Percentiles rank a stretch among this genome's conserved stretches.
These are phyloP conservation scores for Raddia distichophylla DNA, from an alignment of 176 grass and related monocot species.

Conservation along the genomic window DNA sequence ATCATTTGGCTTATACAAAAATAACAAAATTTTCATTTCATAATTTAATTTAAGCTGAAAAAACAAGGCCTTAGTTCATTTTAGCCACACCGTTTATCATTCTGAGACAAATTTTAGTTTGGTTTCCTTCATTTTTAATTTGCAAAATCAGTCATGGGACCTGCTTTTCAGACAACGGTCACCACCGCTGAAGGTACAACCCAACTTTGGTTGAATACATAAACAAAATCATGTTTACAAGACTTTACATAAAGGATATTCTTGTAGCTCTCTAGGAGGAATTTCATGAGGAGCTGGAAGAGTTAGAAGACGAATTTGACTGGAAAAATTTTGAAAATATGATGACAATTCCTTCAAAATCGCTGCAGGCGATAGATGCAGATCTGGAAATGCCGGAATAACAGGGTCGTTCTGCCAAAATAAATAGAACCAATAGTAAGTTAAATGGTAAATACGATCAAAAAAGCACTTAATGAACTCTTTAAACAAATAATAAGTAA, in stretches of 20 bases:
- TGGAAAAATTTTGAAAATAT: slow-evolving; percentile 96
- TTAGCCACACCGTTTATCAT: background rate
- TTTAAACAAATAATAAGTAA: slow-evolving; percentile 23
- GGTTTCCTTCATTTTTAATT: slow-evolving; percentile 1
- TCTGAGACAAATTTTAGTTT: slow-evolving; percentile 2
- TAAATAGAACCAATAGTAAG: slow-evolving; percentile 14
- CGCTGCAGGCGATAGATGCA: slow-evolving; percentile 96
- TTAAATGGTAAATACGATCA: slow-evolving; percentile 20
- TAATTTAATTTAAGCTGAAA: too few species aligned
- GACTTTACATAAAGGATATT: slow-evolving; percentile 80
- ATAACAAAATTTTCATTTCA: too few species aligned
- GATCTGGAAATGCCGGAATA: slow-evolving; percentile 99
- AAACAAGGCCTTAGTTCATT: background rate
- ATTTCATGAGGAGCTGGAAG: slow-evolving; percentile 94
- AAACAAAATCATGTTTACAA: slow-evolving; percentile 37
- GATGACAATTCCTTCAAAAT: slow-evolving; percentile 94
- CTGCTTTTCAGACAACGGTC: slow-evolving; percentile 21
- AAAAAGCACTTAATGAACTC: slow-evolving; percentile 27
- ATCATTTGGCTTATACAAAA: too few species aligned
- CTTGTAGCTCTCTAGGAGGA: slow-evolving; percentile 80
- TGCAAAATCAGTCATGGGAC: slow-evolving; percentile 5
- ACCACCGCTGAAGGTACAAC: slow-evolving; percentile 18
- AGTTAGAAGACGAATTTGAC: slow-evolving; percentile 85
- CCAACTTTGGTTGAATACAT: slow-evolving; percentile 5
- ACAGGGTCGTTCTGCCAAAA: slow-evolving; percentile 86